A percentile compares a stretch with the other conserved stretches of the same genome.
Evolutionary conservation across 345 rosid species (phyloP).

Genomic region (Eucalyptus erythrocorys): DNA sequence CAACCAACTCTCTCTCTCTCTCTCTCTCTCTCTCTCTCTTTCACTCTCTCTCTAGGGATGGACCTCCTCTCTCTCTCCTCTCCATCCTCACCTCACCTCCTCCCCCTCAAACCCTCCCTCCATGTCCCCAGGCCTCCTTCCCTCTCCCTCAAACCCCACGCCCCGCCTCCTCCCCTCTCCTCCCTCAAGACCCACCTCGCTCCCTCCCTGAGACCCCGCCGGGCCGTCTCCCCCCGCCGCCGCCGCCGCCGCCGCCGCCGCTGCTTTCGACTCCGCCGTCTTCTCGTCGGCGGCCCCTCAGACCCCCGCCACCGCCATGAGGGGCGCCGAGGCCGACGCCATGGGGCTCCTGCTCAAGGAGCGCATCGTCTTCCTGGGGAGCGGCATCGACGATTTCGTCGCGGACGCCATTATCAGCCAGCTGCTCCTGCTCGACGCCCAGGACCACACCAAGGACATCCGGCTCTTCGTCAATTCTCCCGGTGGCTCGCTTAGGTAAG

Average conservation of each 20-base stretch:
- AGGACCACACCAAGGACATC: constrained; percentile 82
- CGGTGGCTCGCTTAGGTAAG: constrained; percentile 89
- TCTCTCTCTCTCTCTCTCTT: background rate
- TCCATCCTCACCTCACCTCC: constrained; percentile 17
- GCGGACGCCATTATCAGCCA: constrained; percentile 89
- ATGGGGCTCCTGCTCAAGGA: constrained; percentile 83
- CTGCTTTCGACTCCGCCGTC: background rate
- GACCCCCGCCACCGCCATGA: constrained; percentile 52
- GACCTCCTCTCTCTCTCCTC: background rate
- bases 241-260: background rate
- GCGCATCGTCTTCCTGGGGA: constrained; percentile 78
- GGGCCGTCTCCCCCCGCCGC: constrained; percentile 3
- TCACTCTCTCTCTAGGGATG: background rate
- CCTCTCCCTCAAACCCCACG: constrained; percentile 6
- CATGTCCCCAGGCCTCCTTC: background rate
- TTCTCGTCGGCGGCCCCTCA: constrained; percentile 15
- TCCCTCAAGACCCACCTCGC: constrained; percentile 6
- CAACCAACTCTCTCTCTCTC: background rate
- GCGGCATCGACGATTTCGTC: constrained; percentile 62
- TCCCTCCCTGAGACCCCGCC: background rate
- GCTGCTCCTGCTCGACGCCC: constrained; percentile 79
- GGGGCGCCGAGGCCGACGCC: constrained; percentile 71
- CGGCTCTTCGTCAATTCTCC: constrained; percentile 76
- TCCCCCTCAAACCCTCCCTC: constrained; percentile 6
- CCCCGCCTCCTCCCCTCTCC: background rate